Conservation (phyloP, 2,329 filamentous ascomycete species). For the Sarocladium kiliense region DNA sequence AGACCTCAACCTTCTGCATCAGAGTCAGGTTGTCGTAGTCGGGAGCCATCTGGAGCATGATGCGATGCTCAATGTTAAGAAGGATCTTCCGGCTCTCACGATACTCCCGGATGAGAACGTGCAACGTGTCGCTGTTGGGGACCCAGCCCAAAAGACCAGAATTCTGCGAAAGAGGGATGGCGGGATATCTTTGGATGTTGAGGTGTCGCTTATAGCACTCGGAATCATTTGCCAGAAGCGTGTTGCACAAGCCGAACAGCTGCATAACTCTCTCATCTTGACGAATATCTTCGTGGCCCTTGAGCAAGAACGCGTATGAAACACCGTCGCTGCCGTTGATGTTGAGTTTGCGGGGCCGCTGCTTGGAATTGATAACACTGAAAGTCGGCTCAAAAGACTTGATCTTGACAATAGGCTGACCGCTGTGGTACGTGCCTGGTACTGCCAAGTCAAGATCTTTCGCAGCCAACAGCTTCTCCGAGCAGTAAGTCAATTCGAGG, state of each 20-base stretch:
- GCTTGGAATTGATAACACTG: constrained; percentile 93
- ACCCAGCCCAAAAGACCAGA: constrained; percentile 96
- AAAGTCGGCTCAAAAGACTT: constrained; percentile 85
- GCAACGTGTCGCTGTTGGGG: constrained; percentile 93
- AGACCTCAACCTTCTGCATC: constrained; percentile 99
- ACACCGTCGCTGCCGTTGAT: constrained; percentile 85
- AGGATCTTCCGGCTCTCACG: constrained; percentile 95
- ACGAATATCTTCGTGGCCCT: constrained; percentile 98
- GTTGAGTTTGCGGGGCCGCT: constrained; percentile 84
- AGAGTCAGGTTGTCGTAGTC: constrained; percentile 98
- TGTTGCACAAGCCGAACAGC: constrained; percentile 96
- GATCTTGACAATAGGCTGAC: constrained; percentile 74
- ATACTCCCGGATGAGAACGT: constrained; percentile 95
- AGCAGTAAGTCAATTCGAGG: constrained; percentile 93
- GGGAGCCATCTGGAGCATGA: constrained; percentile 99
- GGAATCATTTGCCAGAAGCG: constrained; percentile 84
- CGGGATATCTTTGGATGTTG: constrained; percentile 91
- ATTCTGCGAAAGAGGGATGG: constrained; percentile 95
- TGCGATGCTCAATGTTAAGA: constrained; percentile 97
- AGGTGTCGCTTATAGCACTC: constrained; percentile 97
- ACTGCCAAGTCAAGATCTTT: constrained; percentile 86
- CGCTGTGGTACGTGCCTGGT: constrained; percentile 88
- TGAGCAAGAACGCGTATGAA: constrained; percentile 83
- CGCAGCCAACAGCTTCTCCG: constrained; percentile 82
- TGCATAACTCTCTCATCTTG: constrained; percentile 99